phyloP scores from a whole-genome alignment of 2,329 filamentous ascomycete species.

The Stemphylium lycopersici region DNA sequence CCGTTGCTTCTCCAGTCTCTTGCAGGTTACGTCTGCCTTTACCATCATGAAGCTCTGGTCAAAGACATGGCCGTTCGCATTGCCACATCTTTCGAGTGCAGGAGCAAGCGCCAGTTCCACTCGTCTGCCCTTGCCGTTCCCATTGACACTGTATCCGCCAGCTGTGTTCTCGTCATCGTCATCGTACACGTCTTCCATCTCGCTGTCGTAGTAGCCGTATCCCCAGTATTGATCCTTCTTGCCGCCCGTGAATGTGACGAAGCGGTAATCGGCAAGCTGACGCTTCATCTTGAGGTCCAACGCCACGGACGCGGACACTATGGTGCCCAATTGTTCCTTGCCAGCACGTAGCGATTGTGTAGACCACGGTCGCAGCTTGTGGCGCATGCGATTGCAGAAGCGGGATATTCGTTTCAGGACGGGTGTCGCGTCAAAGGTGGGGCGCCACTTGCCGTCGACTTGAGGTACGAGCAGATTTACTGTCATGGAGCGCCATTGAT shows the following conservation, averaged over 20 bases:
- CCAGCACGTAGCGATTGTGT: slow-evolving; percentile 37
- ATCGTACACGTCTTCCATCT: slow-evolving; percentile 47
- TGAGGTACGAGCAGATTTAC: slow-evolving; percentile 47
- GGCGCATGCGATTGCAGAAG: slow-evolving; percentile 38
- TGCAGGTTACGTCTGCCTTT: slow-evolving; percentile 48
- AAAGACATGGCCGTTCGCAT: slow-evolving; percentile 47
- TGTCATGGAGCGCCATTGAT: slow-evolving; percentile 45
- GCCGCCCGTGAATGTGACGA: slow-evolving; percentile 46
- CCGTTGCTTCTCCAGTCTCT: slow-evolving; percentile 32
- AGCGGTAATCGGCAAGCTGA: slow-evolving; percentile 46
- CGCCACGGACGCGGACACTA: slow-evolving; percentile 45
- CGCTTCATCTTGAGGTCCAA: slow-evolving; percentile 48
- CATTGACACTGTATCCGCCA: slow-evolving; percentile 18
- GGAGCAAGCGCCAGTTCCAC: slow-evolving; percentile 47
- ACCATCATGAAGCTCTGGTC: slow-evolving; percentile 47
- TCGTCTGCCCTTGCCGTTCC: slow-evolving; percentile 24
- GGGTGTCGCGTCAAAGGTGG: slow-evolving; percentile 44
- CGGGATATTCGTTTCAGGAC: slow-evolving; percentile 43
- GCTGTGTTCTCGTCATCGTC: slow-evolving; percentile 27
- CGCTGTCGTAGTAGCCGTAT: slow-evolving; percentile 45
- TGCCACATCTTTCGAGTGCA: slow-evolving; percentile 47
- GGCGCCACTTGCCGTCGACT: slow-evolving; percentile 45
- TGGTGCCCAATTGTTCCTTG: slow-evolving; percentile 42
- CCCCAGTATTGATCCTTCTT: slow-evolving; percentile 42
- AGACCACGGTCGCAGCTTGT: slow-evolving; percentile 42